These are phyloP conservation scores for Letharia lupina DNA, from an alignment of 495 filamentous ascomycete species.

Conservation along the genomic window DNA sequence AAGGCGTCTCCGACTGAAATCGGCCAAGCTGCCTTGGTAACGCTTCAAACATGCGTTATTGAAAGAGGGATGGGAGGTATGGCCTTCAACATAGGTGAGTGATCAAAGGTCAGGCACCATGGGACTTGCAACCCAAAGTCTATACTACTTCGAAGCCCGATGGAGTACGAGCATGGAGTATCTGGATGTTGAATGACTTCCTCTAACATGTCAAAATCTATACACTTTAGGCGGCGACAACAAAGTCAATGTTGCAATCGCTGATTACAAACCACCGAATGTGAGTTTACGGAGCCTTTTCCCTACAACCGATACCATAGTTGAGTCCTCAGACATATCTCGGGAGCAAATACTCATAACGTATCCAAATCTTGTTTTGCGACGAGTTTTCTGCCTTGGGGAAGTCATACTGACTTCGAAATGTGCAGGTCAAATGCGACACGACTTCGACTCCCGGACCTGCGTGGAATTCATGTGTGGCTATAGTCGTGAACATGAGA, in stretches of 20 bases:
- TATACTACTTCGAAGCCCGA: not conserved
- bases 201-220: not conserved
- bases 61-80: conserved; percentile 1
- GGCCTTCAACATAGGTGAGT: conserved; percentile 2
- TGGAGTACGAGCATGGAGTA: not conserved
- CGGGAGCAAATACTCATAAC: too few relatives aligned
- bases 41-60: not conserved
- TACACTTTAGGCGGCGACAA: not conserved
- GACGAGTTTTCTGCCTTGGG: too few relatives aligned
- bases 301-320: too few relatives aligned
- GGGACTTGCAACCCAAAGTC: not conserved
- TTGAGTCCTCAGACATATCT: too few relatives aligned
- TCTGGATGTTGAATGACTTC: too few relatives aligned
- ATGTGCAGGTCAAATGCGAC: not conserved
- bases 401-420: too few relatives aligned
- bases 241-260: not conserved
- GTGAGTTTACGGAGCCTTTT: too few relatives aligned
- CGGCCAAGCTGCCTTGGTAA: not conserved
- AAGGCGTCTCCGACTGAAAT: not conserved
- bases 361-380: too few relatives aligned
- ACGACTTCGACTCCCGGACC: not conserved
- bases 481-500: not conserved
- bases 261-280: not conserved
- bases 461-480: not conserved
- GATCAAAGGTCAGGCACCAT: not conserved